Conservation (phyloP, 225 moss, liverwort and hornwort species). For the Bryum argenteum region DNA sequence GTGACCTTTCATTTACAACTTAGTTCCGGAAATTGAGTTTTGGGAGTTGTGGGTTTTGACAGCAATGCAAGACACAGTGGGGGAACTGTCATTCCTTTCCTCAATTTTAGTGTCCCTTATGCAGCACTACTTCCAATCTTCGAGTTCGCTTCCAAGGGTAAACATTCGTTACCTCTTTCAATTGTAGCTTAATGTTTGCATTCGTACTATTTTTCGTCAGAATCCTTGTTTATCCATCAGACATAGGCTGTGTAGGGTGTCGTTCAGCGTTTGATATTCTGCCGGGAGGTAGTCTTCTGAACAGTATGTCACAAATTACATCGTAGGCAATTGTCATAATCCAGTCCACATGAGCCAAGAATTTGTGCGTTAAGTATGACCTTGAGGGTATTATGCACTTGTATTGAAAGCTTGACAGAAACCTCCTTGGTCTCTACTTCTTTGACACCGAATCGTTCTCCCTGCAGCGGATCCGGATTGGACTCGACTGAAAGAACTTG, state of each 20-base stretch:
- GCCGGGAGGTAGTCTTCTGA: neutral
- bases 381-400: neutral
- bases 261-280: conserved; percentile 12
- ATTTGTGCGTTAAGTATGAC: neutral
- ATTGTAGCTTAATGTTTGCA: neutral
- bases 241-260: neutral
- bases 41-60: conserved; percentile 31
- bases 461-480: conserved; percentile 64
- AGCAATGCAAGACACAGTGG: conserved; percentile 97
- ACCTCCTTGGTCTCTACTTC: neutral
- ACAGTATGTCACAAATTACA: neutral
- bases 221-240: neutral
- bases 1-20: neutral
- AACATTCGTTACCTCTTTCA: neutral
- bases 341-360: neutral
- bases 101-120: conserved; percentile 96
- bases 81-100: conserved; percentile 91
- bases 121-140: conserved; percentile 78
- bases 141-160: conserved; percentile 76
- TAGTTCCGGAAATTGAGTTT: conserved; percentile 9
- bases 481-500: conserved; percentile 67
- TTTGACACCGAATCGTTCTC: conserved; percentile 13
- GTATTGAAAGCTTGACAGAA: neutral
- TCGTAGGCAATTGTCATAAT: neutral
- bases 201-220: neutral